Evolutionary conservation across 257 asterid species (phyloP).

Genomic region (Solanum etuberosum): DNA sequence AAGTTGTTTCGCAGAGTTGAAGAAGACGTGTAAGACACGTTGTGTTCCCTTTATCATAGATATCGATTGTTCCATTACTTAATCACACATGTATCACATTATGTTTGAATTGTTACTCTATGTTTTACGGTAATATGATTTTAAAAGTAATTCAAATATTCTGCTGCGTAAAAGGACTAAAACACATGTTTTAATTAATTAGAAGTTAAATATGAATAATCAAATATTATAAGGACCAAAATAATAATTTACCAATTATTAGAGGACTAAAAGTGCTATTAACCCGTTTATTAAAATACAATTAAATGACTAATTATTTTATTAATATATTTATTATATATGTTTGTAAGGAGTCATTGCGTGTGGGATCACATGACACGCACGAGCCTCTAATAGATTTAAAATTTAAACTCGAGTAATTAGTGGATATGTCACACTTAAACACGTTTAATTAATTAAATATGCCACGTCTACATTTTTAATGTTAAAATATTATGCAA

Average conservation of each 20-base stretch:
- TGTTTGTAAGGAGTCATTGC: neutral
- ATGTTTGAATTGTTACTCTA: neutral
- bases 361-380: neutral
- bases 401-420: neutral
- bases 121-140: neutral
- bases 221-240: neutral
- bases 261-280: neutral
- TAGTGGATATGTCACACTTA: neutral
- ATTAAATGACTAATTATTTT: neutral
- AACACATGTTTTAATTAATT: neutral
- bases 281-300: neutral
- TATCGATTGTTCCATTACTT: neutral
- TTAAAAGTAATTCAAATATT: too few relatives aligned
- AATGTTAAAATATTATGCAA: neutral
- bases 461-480: neutral
- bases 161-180: neutral
- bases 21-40: neutral
- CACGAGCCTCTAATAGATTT: neutral
- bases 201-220: neutral
- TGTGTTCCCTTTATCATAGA: too few relatives aligned
- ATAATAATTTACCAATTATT: neutral
- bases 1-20: neutral
- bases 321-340: neutral
- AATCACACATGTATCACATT: neutral
- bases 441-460: neutral